Percentiles rank a stretch among this genome's conserved stretches.
phyloP scores from a whole-genome alignment of 495 filamentous ascomycete genomes.

The Xylaria longipes region DNA sequence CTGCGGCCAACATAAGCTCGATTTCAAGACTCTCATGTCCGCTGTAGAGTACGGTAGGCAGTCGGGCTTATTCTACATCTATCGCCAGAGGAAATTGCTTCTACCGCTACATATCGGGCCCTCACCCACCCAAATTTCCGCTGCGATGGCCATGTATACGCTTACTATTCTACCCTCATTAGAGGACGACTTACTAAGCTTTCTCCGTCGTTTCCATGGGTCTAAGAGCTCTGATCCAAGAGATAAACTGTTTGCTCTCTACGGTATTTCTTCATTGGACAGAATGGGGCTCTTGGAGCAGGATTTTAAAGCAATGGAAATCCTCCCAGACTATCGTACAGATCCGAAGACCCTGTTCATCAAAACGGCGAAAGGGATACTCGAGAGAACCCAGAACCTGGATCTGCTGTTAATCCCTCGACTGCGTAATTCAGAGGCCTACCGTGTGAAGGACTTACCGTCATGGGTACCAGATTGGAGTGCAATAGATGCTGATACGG shows the following conservation, averaged over 20 bases:
- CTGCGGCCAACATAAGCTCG: not conserved
- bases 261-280: not conserved
- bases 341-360: not conserved
- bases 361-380: slow-evolving; percentile 2
- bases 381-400: not conserved
- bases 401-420: slow-evolving; percentile 1
- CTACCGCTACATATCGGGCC: not conserved
- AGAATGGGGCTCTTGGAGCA: not conserved
- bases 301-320: not conserved
- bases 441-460: not conserved
- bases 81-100: not conserved
- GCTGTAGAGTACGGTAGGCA: not conserved
- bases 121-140: not conserved
- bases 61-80: not conserved
- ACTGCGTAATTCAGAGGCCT: not conserved
- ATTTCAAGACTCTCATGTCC: slow-evolving; percentile 1
- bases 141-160: slow-evolving; percentile 1
- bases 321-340: not conserved
- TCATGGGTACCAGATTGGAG: not conserved
- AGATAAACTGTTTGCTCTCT: slow-evolving; percentile 9
- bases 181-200: not conserved
- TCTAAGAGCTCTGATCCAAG: not conserved
- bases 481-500: not conserved
- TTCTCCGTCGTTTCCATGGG: slow-evolving; percentile 5
- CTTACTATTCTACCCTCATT: not conserved